phyloP scores from a whole-genome alignment of 2,329 filamentous ascomycete species.

The Arthroderma uncinatum region DNA sequence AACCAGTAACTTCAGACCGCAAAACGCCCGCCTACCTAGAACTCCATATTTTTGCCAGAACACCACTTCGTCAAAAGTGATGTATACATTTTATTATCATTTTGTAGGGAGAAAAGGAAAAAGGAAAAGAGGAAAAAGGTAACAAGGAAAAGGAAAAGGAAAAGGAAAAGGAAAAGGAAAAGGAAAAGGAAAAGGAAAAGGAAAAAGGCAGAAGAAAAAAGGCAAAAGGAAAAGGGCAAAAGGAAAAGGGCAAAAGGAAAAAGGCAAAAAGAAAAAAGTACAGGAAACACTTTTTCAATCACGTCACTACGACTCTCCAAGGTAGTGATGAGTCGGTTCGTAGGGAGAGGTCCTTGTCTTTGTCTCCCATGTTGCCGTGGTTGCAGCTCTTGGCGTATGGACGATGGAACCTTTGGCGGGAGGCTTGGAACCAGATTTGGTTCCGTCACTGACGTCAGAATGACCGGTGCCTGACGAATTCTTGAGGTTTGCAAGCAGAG shows the following conservation, averaged over 20 bases:
- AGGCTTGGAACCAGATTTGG: background rate
- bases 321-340: no score
- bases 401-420: background rate
- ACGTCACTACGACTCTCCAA: no score
- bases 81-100: background rate
- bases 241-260: no score
- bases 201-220: no score
- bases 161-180: no score
- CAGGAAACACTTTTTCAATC: no score
- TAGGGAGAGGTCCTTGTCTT: background rate
- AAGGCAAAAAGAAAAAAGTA: no score
- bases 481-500: constrained; percentile 9
- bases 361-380: background rate
- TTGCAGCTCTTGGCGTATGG: background rate
- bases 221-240: no score
- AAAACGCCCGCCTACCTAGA: constrained; percentile 33
- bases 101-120: background rate
- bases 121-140: background rate
- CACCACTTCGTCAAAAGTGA: background rate
- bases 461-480: background rate
- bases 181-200: no score
- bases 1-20: background rate
- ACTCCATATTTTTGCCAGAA: background rate
- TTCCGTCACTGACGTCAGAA: background rate
- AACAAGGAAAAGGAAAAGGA: no score